Evolutionary conservation across 2,329 filamentous ascomycete genomes (phyloP).

Genomic region (Trichoderma asperellum): DNA sequence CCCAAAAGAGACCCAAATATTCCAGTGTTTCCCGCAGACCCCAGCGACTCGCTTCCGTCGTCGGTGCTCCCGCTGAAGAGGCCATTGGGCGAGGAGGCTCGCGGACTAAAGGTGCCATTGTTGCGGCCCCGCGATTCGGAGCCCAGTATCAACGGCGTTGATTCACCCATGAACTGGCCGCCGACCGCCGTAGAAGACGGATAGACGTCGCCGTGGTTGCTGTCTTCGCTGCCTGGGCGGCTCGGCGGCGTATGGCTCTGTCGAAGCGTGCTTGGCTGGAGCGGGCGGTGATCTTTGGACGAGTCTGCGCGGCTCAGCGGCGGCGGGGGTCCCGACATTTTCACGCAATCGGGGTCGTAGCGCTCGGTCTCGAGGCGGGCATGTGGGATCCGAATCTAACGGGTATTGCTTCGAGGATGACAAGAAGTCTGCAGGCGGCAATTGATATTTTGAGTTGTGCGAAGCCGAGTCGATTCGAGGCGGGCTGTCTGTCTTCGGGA

Average conservation of each 20-base stretch:
- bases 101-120: conserved; percentile 78
- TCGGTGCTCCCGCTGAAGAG: conserved; percentile 37
- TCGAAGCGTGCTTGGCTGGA: conserved; percentile 52
- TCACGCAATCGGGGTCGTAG: neutral
- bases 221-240: conserved; percentile 33
- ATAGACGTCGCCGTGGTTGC: conserved; percentile 27
- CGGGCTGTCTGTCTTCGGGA: neutral
- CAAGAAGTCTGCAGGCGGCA: neutral
- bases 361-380: conserved; percentile 3
- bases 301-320: conserved; percentile 38
- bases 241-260: conserved; percentile 47
- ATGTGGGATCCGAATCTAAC: conserved; percentile 13
- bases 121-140: conserved; percentile 59
- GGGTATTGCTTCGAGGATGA: neutral
- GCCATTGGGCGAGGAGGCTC: conserved; percentile 56
- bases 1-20: conserved; percentile 45
- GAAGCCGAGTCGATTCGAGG: neutral
- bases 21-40: conserved; percentile 41
- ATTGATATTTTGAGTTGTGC: neutral
- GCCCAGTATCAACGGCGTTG: conserved; percentile 52
- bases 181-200: conserved; percentile 21
- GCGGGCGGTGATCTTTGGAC: conserved; percentile 45
- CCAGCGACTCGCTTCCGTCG: conserved; percentile 42
- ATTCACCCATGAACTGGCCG: conserved; percentile 47
- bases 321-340: conserved; percentile 37